Evolutionary conservation across 495 filamentous ascomycete species (phyloP).

Genomic region (Penicillium lividum): DNA sequence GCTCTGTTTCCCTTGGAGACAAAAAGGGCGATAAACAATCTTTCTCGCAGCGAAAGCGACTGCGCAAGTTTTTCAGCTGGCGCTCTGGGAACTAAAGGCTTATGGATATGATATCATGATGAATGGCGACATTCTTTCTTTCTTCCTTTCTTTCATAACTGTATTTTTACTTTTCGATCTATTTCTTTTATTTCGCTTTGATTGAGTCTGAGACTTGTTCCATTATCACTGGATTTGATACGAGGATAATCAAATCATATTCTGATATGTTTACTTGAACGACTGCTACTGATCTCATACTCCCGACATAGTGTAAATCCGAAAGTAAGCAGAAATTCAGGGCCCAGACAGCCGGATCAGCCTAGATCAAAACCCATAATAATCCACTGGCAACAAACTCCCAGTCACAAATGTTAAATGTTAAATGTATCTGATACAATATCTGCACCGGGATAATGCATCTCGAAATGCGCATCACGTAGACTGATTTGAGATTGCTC

Average conservation of each 20-base stretch:
- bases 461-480: background rate
- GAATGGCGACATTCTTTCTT: slow-evolving; percentile 9
- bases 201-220: slow-evolving; percentile 18
- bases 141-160: slow-evolving; percentile 18
- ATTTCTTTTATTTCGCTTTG: slow-evolving; percentile 12
- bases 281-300: background rate
- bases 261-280: background rate
- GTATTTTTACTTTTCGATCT: slow-evolving; percentile 18
- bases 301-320: background rate
- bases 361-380: background rate
- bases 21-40: slow-evolving; percentile 14
- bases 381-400: background rate
- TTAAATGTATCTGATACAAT: background rate
- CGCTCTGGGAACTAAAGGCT: slow-evolving; percentile 19
- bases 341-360: background rate
- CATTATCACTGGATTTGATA: slow-evolving; percentile 13
- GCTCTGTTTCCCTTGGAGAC: slow-evolving; percentile 14
- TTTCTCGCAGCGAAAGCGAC: slow-evolving; percentile 19
- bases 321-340: background rate
- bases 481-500: background rate
- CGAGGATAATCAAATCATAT: slow-evolving; percentile 1
- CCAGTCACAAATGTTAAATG: background rate
- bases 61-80: slow-evolving; percentile 34
- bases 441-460: background rate
- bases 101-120: slow-evolving; percentile 17